Conservation (phyloP, 2,329 filamentous ascomycete genomes). For the Colletotrichum echinochloae region DNA sequence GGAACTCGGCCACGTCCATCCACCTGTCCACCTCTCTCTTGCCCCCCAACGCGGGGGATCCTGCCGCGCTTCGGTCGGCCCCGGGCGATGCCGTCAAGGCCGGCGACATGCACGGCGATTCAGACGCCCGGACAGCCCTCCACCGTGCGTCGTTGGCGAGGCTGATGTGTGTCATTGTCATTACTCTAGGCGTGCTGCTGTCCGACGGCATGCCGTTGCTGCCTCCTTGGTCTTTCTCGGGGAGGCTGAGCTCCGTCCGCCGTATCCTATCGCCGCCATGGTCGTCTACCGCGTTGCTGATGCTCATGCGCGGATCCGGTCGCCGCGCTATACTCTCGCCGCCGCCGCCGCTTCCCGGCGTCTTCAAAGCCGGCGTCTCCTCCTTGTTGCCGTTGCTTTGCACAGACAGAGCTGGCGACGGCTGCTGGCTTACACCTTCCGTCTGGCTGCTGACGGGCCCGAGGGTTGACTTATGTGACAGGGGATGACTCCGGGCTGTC, state of each 20-base stretch:
- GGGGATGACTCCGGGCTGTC: not conserved
- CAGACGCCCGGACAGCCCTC: constrained; percentile 31
- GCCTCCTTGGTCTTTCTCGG: not conserved
- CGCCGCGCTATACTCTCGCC: constrained; percentile 22
- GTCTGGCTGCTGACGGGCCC: not conserved
- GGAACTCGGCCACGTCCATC: constrained; percentile 30
- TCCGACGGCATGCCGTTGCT: constrained; percentile 19
- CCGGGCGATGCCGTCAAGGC: not conserved
- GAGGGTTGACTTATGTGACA: constrained; percentile 1
- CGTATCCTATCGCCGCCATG: not conserved
- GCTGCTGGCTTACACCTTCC: constrained; percentile 8
- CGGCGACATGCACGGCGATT: constrained; percentile 29
- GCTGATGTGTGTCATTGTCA: constrained; percentile 2
- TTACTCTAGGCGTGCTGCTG: constrained; percentile 24
- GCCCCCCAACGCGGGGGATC: constrained; percentile 13
- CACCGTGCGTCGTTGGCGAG: constrained; percentile 31
- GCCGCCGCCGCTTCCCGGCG: constrained; percentile 3
- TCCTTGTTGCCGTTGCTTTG: constrained; percentile 10
- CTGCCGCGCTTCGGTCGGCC: constrained; percentile 24
- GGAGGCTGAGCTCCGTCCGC: not conserved
- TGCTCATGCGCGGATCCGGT: constrained; percentile 35
- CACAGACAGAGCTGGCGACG: constrained; percentile 6
- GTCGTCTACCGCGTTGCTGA: constrained; percentile 28
- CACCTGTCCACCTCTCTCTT: constrained; percentile 11
- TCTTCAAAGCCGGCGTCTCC: not conserved